A percentile compares a stretch with the other conserved stretches of the same genome.
Conservation (phyloP, 345 rosid species). For the Hibiscus mutabilis region DNA sequence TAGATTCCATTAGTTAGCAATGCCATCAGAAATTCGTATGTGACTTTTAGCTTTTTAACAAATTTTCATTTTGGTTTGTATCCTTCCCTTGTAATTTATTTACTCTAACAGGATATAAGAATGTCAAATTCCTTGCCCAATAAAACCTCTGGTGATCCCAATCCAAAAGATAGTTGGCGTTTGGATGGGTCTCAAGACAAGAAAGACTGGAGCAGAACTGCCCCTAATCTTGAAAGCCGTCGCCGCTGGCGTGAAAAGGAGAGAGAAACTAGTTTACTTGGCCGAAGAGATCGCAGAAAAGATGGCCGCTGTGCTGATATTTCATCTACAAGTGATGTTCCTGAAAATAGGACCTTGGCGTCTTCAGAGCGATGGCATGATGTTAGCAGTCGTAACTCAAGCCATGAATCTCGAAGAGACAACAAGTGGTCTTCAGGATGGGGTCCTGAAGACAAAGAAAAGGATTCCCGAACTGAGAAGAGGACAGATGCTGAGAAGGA, state of each 20-base stretch:
- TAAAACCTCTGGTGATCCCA: slow-evolving; percentile 42
- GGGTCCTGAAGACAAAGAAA: slow-evolving; percentile 97
- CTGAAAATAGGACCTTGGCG: slow-evolving; percentile 46
- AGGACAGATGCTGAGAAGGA: slow-evolving; percentile 57
- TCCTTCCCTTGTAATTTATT: neutral
- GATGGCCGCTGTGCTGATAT: slow-evolving; percentile 42
- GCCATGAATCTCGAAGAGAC: slow-evolving; percentile 75
- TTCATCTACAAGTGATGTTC: slow-evolving; percentile 23
- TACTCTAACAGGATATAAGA: slow-evolving; percentile 44
- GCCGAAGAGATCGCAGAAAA: slow-evolving; percentile 61
- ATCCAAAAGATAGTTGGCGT: slow-evolving; percentile 58
- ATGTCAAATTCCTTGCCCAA: slow-evolving; percentile 33
- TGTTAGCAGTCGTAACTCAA: slow-evolving; percentile 44
- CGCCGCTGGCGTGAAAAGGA: slow-evolving; percentile 89
- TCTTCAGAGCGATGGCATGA: slow-evolving; percentile 74
- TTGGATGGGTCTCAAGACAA: slow-evolving; percentile 61
- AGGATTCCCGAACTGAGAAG: slow-evolving; percentile 59
- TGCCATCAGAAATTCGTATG: neutral
- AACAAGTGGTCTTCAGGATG: slow-evolving; percentile 96
- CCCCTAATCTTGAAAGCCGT: slow-evolving; percentile 37
- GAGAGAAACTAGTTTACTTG: slow-evolving; percentile 66
- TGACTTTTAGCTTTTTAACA: neutral
- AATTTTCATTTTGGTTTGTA: neutral
- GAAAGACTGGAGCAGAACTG: slow-evolving; percentile 56
- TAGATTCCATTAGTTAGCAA: neutral